Percentiles rank a stretch among this genome's conserved stretches.
Evolutionary conservation across 2,329 filamentous ascomycete genomes (phyloP).

Genomic region (Pseudogymnoascus sp.): DNA sequence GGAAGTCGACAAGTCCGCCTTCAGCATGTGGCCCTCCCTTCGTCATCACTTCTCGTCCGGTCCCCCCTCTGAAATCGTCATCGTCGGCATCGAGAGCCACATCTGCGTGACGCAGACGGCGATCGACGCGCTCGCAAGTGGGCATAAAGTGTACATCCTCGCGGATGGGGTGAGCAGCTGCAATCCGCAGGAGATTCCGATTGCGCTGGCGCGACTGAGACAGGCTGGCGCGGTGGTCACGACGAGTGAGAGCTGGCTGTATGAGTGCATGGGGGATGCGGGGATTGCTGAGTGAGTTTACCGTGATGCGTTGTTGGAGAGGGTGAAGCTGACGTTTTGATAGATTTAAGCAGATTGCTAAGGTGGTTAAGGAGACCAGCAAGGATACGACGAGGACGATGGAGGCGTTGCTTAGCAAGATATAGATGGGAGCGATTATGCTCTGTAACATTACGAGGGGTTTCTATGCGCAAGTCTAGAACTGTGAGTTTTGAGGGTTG

Average conservation of each 20-base stretch:
- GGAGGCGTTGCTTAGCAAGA: slow-evolving; percentile 57
- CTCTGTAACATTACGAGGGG: neutral
- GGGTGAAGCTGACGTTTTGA: slow-evolving; percentile 12
- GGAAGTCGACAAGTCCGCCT: slow-evolving; percentile 77
- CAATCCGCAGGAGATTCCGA: slow-evolving; percentile 70
- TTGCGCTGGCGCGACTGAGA: slow-evolving; percentile 71
- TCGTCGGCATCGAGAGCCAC: slow-evolving; percentile 88
- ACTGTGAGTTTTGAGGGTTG: neutral
- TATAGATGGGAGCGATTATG: slow-evolving; percentile 40
- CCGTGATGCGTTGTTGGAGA: neutral
- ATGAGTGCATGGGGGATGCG: slow-evolving; percentile 83
- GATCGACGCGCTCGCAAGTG: slow-evolving; percentile 66
- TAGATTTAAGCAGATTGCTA: slow-evolving; percentile 64
- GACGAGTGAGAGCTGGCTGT: slow-evolving; percentile 81
- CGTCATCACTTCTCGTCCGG: slow-evolving; percentile 32
- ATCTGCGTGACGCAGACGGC: slow-evolving; percentile 93
- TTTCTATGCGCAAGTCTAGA: neutral
- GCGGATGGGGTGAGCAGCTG: slow-evolving; percentile 86
- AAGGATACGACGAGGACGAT: slow-evolving; percentile 63
- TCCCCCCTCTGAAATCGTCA: slow-evolving; percentile 52
- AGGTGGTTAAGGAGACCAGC: slow-evolving; percentile 70
- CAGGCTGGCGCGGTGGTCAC: slow-evolving; percentile 72
- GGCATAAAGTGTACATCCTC: slow-evolving; percentile 77
- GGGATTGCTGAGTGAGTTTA: slow-evolving; percentile 45
- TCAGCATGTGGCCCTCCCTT: slow-evolving; percentile 78